A percentile compares a stretch with the other conserved stretches of the same genome.
These are phyloP conservation scores for Hymenochaete sp. DNA, from an alignment of 1,284 basidiomycete genomes.

Conservation along the genomic window DNA sequence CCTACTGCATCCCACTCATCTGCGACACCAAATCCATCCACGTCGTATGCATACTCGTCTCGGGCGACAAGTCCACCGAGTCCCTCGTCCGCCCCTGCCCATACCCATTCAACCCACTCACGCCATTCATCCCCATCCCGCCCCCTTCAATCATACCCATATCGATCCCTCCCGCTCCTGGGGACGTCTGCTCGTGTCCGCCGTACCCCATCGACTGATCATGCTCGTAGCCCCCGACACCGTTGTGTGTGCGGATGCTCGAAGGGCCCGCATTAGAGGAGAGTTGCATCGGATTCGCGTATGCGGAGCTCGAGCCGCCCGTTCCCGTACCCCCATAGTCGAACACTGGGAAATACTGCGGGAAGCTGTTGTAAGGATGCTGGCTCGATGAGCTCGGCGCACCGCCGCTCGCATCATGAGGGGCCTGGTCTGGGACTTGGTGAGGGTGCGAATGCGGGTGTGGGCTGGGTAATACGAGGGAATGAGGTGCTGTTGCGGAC, in stretches of 20 bases:
- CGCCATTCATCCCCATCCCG: background rate
- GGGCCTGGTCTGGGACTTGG: constrained; percentile 9
- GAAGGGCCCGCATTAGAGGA: too few species aligned
- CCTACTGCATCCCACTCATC: constrained; percentile 23
- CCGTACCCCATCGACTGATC: constrained; percentile 10
- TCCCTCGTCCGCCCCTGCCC: background rate
- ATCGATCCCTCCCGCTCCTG: constrained; percentile 22
- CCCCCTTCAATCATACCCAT: background rate
- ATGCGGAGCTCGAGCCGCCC: constrained; percentile 17
- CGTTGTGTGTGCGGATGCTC: background rate
- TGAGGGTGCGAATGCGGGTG: constrained; percentile 6
- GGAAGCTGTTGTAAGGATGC: constrained; percentile 31
- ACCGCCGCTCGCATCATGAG: constrained; percentile 14
- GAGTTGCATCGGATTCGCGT: constrained; percentile 9
- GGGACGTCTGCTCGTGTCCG: constrained; percentile 11
- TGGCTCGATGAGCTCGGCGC: background rate
- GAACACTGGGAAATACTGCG: constrained; percentile 68
- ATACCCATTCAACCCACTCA: background rate
- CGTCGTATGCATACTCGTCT: constrained; percentile 27
- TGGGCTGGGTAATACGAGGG: constrained; percentile 19
- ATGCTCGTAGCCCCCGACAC: constrained; percentile 6
- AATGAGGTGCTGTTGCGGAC: constrained; percentile 10
- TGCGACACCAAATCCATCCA: constrained; percentile 35
- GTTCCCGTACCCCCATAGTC: constrained; percentile 45
- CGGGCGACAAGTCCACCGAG: constrained; percentile 18